Evolutionary conservation across 1,284 basidiomycete genomes (phyloP), one percentile per base, ranked within the genome.

Genomic region (Cryptococcus neoformans): DNA sequence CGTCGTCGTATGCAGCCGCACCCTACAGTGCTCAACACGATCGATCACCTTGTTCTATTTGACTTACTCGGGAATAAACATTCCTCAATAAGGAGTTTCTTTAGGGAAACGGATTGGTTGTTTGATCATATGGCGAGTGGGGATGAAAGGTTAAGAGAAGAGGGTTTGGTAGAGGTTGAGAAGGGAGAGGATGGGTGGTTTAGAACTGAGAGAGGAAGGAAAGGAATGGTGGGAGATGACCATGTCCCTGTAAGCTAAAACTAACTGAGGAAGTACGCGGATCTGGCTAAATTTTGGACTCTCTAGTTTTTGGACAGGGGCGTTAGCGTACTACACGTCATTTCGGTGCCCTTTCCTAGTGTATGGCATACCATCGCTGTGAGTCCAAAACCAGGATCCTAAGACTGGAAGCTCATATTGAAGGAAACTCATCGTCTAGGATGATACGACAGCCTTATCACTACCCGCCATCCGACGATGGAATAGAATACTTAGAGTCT

Each of bases 341-440:
- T 99, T 58, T 79, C 94, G 0, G 84, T 84, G 44, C 93, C 91
- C 0, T 99, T 99, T 74, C 96, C 96, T 0, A 60, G 51, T 2
- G 93, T 96, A 6, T 98, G 95, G 96, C 96, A 98, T 76, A 88
- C 83, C 12, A 72, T 92, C 35, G 73, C 70, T 56, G 90, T 91
- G 64, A 37, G 44, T 37, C 3, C 16, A 9, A 9, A 37, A 17
- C 6, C 0, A 38, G 11, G 1, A 9, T 36, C 7, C 37, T 8
- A 11, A 16, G 16, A 16, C 45, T 49, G 17, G 21, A 28, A 21
- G 42, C 42, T 44, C n/a, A 44, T 28, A 28, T 4, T 28, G 28
- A 28, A 28, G 28, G 4, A 28, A 3, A 28, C 4, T 8, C 3
- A 12, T 9, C 41, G 41, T n/a, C 6, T 66, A 93, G 89, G 96